These are phyloP conservation scores for Adenanthera pavonina DNA, from an alignment of 306 rosid species.

Conservation along the genomic window DNA sequence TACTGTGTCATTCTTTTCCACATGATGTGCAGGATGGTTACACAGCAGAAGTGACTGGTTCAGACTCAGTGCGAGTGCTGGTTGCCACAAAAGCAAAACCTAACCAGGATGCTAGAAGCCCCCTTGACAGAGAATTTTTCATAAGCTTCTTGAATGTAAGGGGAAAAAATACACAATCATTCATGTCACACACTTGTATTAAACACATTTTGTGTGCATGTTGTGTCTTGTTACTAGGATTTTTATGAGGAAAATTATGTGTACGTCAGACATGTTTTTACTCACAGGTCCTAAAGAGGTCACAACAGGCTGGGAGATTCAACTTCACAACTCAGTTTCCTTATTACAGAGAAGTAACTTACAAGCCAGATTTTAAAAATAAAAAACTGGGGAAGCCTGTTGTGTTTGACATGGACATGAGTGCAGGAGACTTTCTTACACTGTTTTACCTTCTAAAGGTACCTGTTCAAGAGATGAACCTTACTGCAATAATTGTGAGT, in stretches of 20 bases:
- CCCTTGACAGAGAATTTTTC: conserved; percentile 78
- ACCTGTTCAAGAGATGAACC: conserved; percentile 74
- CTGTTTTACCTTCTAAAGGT: conserved; percentile 83
- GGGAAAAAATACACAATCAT: background rate
- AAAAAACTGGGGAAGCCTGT: conserved; percentile 70
- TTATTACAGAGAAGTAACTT: conserved; percentile 63
- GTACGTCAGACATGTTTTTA: background rate
- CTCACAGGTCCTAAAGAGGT: conserved; percentile 47
- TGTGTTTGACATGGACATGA: conserved; percentile 97
- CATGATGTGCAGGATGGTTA: conserved; percentile 77
- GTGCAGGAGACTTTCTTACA: conserved; percentile 92
- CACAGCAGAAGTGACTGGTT: conserved; percentile 65
- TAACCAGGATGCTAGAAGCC: conserved; percentile 53
- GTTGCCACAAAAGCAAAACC: conserved; percentile 94
- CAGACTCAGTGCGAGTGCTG: conserved; percentile 76
- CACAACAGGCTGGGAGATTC: conserved; percentile 63
- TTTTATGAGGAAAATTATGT: conserved; percentile 12
- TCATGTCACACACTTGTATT: background rate
- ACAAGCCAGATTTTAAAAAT: conserved; percentile 63
- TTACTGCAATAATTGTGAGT: conserved; percentile 90
- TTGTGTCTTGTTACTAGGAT: background rate
- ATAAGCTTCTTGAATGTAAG: conserved; percentile 73
- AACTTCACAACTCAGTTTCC: conserved; percentile 82
- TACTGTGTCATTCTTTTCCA: conserved; percentile 1
- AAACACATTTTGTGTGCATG: background rate